Conservation (phyloP, 2,329 filamentous ascomycete species). For the Aspergillus puulaauensis region DNA sequence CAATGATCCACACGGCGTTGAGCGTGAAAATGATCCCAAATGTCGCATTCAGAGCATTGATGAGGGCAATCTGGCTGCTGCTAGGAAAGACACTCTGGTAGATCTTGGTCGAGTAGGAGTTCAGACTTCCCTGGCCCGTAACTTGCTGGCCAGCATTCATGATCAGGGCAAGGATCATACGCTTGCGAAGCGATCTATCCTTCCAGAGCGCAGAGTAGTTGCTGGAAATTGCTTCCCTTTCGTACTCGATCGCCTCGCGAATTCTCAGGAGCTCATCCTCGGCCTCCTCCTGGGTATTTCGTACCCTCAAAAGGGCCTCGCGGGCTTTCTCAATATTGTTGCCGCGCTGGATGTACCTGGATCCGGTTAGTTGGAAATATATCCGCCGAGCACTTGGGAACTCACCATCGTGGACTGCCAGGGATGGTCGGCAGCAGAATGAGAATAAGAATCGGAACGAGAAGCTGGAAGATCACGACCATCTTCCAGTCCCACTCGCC, state of each 20-base stretch:
- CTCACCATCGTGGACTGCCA: constrained; percentile 65
- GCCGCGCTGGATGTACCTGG: constrained; percentile 55
- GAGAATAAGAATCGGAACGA: constrained; percentile 65
- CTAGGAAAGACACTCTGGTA: constrained; percentile 69
- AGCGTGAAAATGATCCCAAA: constrained; percentile 72
- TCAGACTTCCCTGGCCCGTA: constrained; percentile 70
- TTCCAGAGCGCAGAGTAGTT: constrained; percentile 68
- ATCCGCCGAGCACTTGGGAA: constrained; percentile 27
- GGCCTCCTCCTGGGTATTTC: constrained; percentile 64
- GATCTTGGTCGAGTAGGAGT: constrained; percentile 71
- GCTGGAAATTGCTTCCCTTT: constrained; percentile 66
- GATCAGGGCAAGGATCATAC: constrained; percentile 63
- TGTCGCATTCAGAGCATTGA: constrained; percentile 73
- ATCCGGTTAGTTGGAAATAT: neutral
- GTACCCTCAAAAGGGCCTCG: constrained; percentile 57
- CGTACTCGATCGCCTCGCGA: constrained; percentile 68
- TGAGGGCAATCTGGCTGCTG: constrained; percentile 63
- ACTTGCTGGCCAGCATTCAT: constrained; percentile 72
- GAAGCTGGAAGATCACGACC: constrained; percentile 70
- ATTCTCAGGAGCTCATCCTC: constrained; percentile 66
- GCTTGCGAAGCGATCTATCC: constrained; percentile 66
- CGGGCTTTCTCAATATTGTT: constrained; percentile 62
- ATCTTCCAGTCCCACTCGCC: constrained; percentile 74
- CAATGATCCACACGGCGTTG: constrained; percentile 71
- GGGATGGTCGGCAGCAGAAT: constrained; percentile 64